Base-by-base conservation (phyloP, 768 basidiomycete species). In the Termitomyces sp. region DNA sequence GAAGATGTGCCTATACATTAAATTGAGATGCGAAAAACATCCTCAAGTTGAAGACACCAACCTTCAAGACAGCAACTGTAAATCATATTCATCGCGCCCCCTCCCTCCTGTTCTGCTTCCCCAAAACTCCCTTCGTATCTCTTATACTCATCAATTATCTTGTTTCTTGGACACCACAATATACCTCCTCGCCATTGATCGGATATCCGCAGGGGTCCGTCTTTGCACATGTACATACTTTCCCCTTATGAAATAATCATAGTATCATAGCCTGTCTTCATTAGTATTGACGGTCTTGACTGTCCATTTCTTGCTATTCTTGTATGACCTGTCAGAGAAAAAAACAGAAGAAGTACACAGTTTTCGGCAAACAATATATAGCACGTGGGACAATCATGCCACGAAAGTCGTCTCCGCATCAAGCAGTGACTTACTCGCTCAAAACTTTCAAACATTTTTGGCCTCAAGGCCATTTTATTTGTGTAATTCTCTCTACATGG, bases 1-100 rank as follows among this genome's bases (percentile, higher is more conserved):
- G 76, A 83, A 74, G 76, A 79, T 47, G 77, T 88, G 53, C 67
- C 73, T 59, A 76, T 87, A 68, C 74, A 67, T 71, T 81, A 70
- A 81, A 69, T 58, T 65, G 58, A 68, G 60, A 59, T 36, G 50
- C n/a, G n/a, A 34, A 27, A 52, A 46, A 58, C 2, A 6, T 18
- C 39, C 52, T 27, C 18, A 41, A 53, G 37, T 24, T 12, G 27
- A 42, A 42, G 24, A 42, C n/a, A 53, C 37, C 37, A 6, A 39
- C 37, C 53, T 54, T 20, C 27, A 31, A 31, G 9, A 54, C 9
- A 31, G 27, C 18, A 27, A 27, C 52, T 57, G 55, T 57, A 54
- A 44, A 57, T 42, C 27, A 50, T 30, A 42, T 56, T 34, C 41
- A 34, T 41, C 46, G 36, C 36, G 15, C 27, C 42, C 16, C 34